Conservation (phyloP, 2,329 filamentous ascomycete genomes). For the Fusarium ramigenum region DNA sequence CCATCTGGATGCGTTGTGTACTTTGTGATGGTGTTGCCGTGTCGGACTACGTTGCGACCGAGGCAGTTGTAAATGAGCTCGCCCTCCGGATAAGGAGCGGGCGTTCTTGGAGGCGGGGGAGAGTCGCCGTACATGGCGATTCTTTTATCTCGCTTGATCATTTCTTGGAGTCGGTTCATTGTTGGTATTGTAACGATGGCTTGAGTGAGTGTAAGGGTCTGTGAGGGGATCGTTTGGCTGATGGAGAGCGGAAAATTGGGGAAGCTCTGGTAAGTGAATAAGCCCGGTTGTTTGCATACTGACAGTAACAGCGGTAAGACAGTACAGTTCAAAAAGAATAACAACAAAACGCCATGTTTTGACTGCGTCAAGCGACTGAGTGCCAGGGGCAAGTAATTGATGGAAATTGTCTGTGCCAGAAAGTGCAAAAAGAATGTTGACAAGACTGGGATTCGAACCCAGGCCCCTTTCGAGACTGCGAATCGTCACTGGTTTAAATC, state of each 20-base stretch:
- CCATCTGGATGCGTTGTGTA: conserved; percentile 32
- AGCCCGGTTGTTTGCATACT: too few species aligned
- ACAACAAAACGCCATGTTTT: too few species aligned
- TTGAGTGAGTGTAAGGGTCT: background rate
- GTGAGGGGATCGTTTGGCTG: too few species aligned
- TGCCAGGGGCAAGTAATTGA: too few species aligned
- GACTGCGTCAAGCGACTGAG: too few species aligned
- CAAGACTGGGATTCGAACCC: conserved; percentile 28
- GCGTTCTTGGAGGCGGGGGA: conserved; percentile 18
- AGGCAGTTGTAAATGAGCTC: conserved; percentile 20
- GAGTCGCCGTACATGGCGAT: conserved; percentile 11
- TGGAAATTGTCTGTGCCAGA: too few species aligned
- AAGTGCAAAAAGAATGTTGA: background rate
- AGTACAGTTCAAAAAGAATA: too few species aligned
- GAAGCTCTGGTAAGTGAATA: too few species aligned
- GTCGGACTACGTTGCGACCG: conserved; percentile 13
- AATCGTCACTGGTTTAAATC: conserved; percentile 15
- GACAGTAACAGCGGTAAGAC: too few species aligned
- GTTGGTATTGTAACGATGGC: too few species aligned
- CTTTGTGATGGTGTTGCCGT: conserved; percentile 33
- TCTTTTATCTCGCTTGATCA: rapidly evolving
- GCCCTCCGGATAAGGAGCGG: conserved; percentile 36
- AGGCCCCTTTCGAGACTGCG: conserved; percentile 26
- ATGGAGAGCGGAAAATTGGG: too few species aligned
- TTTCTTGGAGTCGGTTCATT: background rate